phyloP scores from a whole-genome alignment of 106 monocot genomes.

The Dendrobium nobile region DNA sequence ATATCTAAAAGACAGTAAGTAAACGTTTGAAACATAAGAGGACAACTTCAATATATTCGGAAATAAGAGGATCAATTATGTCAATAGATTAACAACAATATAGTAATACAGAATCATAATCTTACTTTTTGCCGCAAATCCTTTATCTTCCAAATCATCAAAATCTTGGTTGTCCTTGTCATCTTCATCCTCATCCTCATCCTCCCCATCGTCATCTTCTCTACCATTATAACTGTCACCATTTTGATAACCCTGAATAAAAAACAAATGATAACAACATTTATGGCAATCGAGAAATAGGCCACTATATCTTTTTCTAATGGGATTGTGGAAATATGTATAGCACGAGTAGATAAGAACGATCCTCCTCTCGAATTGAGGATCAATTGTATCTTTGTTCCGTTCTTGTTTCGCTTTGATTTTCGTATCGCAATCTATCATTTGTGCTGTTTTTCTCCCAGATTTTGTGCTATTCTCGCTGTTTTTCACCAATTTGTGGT shows the following conservation, averaged over 20 bases:
- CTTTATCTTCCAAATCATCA: conserved; percentile 17
- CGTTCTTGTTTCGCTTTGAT: too few species aligned
- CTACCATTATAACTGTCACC: conserved; percentile 22
- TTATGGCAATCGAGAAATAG: neutral
- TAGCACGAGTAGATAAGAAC: neutral
- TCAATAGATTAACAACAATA: conserved; percentile 1
- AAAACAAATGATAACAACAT: neutral
- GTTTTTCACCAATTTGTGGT: too few species aligned
- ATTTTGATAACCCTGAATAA: conserved; percentile 18
- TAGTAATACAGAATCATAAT: neutral
- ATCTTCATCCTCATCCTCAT: conserved; percentile 11
- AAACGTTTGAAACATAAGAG: too few species aligned
- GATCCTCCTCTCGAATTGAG: too few species aligned
- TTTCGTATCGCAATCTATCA: too few species aligned
- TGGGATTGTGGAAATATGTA: neutral
- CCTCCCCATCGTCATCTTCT: conserved; percentile 4
- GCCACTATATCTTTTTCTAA: neutral
- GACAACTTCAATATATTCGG: neutral
- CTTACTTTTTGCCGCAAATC: conserved; percentile 57
- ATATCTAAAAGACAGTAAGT: neutral
- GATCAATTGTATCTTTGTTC: too few species aligned
- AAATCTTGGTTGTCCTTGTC: conserved; percentile 23
- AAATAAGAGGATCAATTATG: neutral
- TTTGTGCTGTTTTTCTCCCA: too few species aligned
- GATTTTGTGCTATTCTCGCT: too few species aligned